Base-by-base conservation (phyloP, 2,329 filamentous ascomycete species). In the Fusarium mangiferae region DNA sequence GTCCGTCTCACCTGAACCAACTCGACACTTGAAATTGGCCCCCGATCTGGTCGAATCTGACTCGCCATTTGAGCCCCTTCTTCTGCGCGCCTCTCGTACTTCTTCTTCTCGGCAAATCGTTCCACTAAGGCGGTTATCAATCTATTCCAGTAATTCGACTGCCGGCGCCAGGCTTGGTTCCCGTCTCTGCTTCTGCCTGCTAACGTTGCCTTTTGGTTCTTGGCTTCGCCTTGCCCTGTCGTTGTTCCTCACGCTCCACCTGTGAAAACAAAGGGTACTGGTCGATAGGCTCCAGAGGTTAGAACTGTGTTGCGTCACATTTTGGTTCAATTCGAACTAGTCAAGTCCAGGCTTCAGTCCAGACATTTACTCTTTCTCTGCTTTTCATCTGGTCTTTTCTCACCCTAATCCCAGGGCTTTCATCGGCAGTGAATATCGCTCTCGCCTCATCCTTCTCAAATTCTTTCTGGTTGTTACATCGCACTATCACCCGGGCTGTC, bases 161-260 rank as follows among this genome's bases (percentile, higher is more conserved):
- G 62, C 62, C 66, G 68, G 67, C 70, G 66, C 66, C 70, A 71
- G 71, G 62, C 62, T 63, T 74, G 70, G 70, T 70, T 74, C 70
- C 70, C 61, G 61, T 52, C 56, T 67, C 55, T 58, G 59, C 22
- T 65, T 65, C 24, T 52, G 44, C 42, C 49, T 39, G 30, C 57
- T 65, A 36, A 58, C 42, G 51, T 49, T 66, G 48, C 58, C 63
- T 58, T 44, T 49, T 28, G 41, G 30, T 41, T 54, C 56, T 71
- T 67, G 68, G 70, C 64, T 61, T 73, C 52, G 48, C 44, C 62
- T 67, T 46, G 71, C 48, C 52, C 57, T 70, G 39, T 55, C 45
- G 46, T 56, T 33, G 36, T 35, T 41, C 59, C 51, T 70, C 48
- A 42, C 39, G 56, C 64, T 57, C 60, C 68, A 55, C 67, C 49